These are phyloP conservation scores for Oryza rufipogon DNA, from an alignment of 176 grass and related monocot species.

Conservation along the genomic window DNA sequence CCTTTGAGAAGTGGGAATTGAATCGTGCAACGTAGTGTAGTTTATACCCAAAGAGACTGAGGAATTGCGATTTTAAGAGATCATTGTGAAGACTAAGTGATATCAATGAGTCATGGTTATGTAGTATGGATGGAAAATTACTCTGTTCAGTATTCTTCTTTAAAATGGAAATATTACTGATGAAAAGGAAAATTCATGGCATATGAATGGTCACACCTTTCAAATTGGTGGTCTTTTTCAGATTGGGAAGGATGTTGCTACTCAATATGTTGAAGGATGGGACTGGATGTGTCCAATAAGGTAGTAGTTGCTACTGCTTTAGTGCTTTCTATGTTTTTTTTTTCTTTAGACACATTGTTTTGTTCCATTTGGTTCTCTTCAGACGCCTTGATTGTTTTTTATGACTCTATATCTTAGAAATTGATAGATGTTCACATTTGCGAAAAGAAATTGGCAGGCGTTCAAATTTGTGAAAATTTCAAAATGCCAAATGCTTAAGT, in stretches of 20 bases:
- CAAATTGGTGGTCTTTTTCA: conserved; percentile 43
- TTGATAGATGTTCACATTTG: neutral
- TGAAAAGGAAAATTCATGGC: neutral
- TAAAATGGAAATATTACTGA: conserved; percentile 28
- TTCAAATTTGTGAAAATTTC: neutral
- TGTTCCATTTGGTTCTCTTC: neutral
- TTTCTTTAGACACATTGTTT: neutral
- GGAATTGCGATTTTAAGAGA: neutral
- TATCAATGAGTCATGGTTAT: neutral
- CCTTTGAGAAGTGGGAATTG: neutral
- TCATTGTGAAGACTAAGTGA: neutral
- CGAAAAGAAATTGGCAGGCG: too few relatives aligned
- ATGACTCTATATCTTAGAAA: neutral
- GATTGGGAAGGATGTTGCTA: conserved; percentile 96
- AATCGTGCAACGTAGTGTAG: neutral
- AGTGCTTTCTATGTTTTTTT: conserved; percentile 22
- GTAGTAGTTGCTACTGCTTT: conserved; percentile 35
- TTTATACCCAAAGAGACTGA: neutral
- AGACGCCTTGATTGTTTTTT: conserved; percentile 2
- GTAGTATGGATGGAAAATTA: neutral
- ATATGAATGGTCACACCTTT: conserved; percentile 28
- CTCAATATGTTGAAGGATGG: conserved; percentile 99
- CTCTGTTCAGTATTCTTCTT: conserved; percentile 18
- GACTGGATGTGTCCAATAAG: conserved; percentile 99
- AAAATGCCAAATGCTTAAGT: neutral